phyloP scores from a whole-genome alignment of 345 rosid species.

The Gossypium sturtianum region DNA sequence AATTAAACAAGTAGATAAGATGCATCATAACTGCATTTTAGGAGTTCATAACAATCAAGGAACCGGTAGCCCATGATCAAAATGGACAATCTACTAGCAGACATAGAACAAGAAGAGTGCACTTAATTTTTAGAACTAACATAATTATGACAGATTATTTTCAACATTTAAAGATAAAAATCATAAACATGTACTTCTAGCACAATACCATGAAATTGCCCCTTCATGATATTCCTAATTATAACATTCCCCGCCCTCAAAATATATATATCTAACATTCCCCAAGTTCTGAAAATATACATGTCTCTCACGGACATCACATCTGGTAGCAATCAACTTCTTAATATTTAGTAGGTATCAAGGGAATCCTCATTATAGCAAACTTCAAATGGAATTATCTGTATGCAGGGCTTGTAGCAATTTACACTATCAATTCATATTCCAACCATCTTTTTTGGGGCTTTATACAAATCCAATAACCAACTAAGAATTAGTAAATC shows the following conservation, averaged over 20 bases:
- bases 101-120: neutral
- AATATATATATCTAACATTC: too few relatives aligned
- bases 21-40: conserved; percentile 1
- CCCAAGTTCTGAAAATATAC: neutral
- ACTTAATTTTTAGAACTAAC: neutral
- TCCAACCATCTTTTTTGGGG: neutral
- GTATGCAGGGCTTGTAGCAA: neutral
- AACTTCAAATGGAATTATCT: neutral
- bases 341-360: neutral
- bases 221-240: neutral
- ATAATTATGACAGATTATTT: neutral
- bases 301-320: neutral
- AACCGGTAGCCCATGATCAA: neutral
- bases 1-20: neutral
- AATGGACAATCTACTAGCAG: neutral
- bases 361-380: neutral
- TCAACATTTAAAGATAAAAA: neutral
- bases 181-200: neutral
- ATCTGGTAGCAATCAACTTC: neutral
- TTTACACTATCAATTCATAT: neutral
- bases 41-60: neutral
- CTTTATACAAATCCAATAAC: neutral
- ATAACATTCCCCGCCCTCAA: neutral
- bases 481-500: neutral
- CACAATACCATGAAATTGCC: neutral